Conservation (phyloP, 345 rosid genomes). For the Gossypium bickii region DNA sequence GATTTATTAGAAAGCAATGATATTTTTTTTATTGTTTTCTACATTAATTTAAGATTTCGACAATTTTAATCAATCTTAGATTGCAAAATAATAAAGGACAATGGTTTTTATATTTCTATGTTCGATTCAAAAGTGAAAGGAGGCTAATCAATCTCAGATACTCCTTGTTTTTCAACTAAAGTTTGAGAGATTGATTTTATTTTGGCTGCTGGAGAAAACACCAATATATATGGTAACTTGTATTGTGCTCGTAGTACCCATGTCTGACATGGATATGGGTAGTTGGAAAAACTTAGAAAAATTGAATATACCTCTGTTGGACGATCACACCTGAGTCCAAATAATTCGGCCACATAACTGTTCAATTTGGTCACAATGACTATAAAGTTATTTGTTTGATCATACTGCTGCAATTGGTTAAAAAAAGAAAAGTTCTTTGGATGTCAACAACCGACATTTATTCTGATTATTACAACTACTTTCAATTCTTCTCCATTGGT, state of each 20-base stretch:
- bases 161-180: neutral
- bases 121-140: neutral
- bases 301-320: too few species aligned
- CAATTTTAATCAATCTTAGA: neutral
- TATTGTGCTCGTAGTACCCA: too few species aligned
- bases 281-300: too few species aligned
- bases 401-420: neutral
- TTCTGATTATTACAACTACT: too few species aligned
- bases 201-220: neutral
- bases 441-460: too few species aligned
- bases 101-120: slow-evolving; percentile 1
- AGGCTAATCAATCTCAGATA: neutral
- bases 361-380: neutral
- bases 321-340: too few species aligned
- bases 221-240: neutral
- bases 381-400: neutral
- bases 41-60: neutral
- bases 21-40: too few species aligned
- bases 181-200: neutral
- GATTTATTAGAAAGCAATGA: neutral
- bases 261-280: too few species aligned
- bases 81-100: neutral
- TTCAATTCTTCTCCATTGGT: too few species aligned
- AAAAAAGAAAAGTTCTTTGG: neutral
- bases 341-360: too few species aligned